Percentiles rank a stretch among this genome's conserved stretches.
Evolutionary conservation across 2,329 filamentous ascomycete species (phyloP).

Genomic region (Blastomyces percursus): DNA sequence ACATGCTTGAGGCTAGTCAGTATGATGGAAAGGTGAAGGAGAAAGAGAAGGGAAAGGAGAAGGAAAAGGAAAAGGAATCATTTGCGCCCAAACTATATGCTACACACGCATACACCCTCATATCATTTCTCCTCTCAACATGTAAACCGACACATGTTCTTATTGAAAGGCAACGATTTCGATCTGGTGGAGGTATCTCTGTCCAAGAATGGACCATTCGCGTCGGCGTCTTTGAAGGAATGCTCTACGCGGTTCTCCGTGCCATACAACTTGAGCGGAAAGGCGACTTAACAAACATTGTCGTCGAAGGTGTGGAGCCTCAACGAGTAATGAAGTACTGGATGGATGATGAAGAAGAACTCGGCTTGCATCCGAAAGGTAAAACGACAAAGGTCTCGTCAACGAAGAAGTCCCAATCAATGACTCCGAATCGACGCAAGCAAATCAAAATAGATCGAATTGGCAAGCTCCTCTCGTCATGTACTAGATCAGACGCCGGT

Average conservation of each 20-base stretch:
- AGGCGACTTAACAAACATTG: constrained; percentile 25
- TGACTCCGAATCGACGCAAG: constrained; percentile 27
- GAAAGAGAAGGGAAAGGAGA: constrained; percentile 18
- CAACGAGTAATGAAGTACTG: constrained; percentile 47
- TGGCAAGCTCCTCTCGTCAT: constrained; percentile 39
- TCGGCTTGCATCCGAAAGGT: constrained; percentile 6
- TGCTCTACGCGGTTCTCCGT: constrained; percentile 61
- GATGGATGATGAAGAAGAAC: constrained; percentile 25
- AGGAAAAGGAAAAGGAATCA: constrained; percentile 27
- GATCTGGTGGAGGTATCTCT: constrained; percentile 51
- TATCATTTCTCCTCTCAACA: constrained; percentile 38
- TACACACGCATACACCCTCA: constrained; percentile 44
- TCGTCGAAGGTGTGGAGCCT: constrained; percentile 44
- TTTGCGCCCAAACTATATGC: constrained; percentile 48
- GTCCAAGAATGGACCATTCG: constrained; percentile 74
- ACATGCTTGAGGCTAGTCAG: background rate
- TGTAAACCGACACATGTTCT: constrained; percentile 57
- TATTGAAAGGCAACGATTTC: constrained; percentile 56
- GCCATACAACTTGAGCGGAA: constrained; percentile 40
- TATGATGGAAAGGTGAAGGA: background rate
- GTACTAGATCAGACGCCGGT: background rate
- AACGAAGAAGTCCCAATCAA: constrained; percentile 11
- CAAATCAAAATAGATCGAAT: constrained; percentile 54
- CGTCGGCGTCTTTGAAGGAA: constrained; percentile 71
- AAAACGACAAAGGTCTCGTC: background rate